Evolutionary conservation across 352 stramenopile genomes (phyloP).

Genomic region (Globisporangium middletonii): DNA sequence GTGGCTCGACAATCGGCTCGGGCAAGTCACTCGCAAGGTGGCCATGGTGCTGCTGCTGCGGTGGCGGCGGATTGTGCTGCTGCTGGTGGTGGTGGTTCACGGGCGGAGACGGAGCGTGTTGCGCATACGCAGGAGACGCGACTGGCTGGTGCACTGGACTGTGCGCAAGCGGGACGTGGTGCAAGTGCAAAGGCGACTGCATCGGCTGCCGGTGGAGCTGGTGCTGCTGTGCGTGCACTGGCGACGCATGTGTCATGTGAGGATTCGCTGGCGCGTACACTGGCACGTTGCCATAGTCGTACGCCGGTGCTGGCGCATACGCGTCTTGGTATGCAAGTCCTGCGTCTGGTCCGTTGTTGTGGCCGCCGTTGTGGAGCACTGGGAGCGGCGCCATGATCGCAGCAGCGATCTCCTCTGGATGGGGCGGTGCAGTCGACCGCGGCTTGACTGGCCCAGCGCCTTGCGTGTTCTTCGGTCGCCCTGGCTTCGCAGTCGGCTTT

Average conservation of each 20-base stretch:
- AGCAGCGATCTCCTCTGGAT: conserved; percentile 48
- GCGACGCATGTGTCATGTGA: conserved; percentile 2
- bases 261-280: conserved; percentile 8
- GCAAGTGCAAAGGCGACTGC: too few relatives aligned
- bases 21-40: conserved; percentile 27
- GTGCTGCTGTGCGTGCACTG: neutral
- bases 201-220: neutral
- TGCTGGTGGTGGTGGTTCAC: conserved; percentile 1
- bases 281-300: conserved; percentile 14
- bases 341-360: too few relatives aligned
- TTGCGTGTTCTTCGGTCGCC: conserved; percentile 51
- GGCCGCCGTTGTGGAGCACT: neutral
- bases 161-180: neutral
- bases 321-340: conserved; percentile 5
- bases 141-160: too few relatives aligned
- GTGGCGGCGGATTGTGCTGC: neutral
- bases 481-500: conserved; percentile 63
- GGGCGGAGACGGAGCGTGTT: too few relatives aligned
- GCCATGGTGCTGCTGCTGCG: too few relatives aligned
- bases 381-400: conserved; percentile 31
- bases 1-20: conserved; percentile 33
- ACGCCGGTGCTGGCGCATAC: conserved; percentile 5
- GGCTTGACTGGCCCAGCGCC: conserved; percentile 36
- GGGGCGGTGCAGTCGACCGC: conserved; percentile 32
- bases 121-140: too few relatives aligned